These are phyloP conservation scores for Lobosporangium transversale DNA, from an alignment of 192 early-diverging fungal genomes.

Conservation along the genomic window DNA sequence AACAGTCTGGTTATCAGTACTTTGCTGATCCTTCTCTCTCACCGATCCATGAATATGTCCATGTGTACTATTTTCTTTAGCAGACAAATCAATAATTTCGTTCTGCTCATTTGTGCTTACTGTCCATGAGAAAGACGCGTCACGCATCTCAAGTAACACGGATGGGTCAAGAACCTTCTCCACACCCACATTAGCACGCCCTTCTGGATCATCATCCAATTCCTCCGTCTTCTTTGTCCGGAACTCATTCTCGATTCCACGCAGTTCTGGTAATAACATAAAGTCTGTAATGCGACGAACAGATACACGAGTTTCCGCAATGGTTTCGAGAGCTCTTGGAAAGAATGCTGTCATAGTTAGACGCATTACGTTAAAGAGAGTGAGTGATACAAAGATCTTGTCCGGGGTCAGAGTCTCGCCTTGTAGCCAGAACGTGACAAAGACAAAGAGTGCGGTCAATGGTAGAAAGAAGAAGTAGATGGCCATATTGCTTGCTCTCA, in stretches of 20 bases:
- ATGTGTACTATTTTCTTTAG: conserved; percentile 26
- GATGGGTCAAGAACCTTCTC: conserved; percentile 11
- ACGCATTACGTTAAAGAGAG: conserved; percentile 54
- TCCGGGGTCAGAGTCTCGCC: conserved; percentile 26
- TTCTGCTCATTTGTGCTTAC: conserved; percentile 27
- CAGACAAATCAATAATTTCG: conserved; percentile 20
- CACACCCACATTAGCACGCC: background rate
- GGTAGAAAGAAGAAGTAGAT: conserved; percentile 55
- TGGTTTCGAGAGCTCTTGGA: conserved; percentile 56
- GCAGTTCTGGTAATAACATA: conserved; percentile 49
- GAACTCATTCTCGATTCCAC: conserved; percentile 43
- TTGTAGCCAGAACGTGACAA: conserved; percentile 52
- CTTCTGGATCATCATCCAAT: background rate
- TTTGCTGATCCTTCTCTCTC: conserved; percentile 5
- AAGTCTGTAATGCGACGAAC: conserved; percentile 53
- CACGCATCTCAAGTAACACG: conserved; percentile 33
- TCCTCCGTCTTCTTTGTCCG: conserved; percentile 2
- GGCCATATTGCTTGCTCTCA: conserved; percentile 53
- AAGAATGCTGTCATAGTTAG: conserved; percentile 56
- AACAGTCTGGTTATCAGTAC: conserved; percentile 3
- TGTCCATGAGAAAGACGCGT: conserved; percentile 51
- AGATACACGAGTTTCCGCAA: conserved; percentile 45
- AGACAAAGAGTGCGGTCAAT: conserved; percentile 41
- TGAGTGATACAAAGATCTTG: conserved; percentile 52
- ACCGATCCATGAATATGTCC: too few species aligned